Percentiles rank a stretch among this genome's conserved stretches.
Conservation (phyloP, 1,139 yeast species). For the Magnusiomyces clavatus region DNA sequence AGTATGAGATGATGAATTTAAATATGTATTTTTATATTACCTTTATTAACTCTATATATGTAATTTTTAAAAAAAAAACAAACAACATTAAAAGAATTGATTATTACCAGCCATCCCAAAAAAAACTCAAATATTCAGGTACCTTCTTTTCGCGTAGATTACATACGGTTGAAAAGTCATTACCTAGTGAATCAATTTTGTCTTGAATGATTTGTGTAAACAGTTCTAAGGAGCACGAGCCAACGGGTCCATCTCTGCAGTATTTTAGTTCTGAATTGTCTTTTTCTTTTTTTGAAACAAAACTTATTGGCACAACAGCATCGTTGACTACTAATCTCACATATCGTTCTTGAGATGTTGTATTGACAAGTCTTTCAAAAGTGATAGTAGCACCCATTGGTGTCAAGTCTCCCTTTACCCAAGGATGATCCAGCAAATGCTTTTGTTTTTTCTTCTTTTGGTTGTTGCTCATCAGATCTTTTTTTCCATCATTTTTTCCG, state of each 20-base stretch:
- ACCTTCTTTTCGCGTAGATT: background rate
- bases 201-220: constrained; percentile 13
- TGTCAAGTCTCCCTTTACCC: constrained; percentile 41
- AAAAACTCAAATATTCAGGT: constrained; percentile 16
- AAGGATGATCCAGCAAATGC: constrained; percentile 27
- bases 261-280: constrained; percentile 25
- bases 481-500: too few relatives aligned
- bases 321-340: constrained; percentile 48
- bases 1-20: constrained; percentile 21
- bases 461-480: background rate
- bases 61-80: too few relatives aligned
- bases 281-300: too few relatives aligned
- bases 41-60: too few relatives aligned
- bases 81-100: too few relatives aligned
- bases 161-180: too few relatives aligned
- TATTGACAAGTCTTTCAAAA: constrained; percentile 36
- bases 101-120: constrained; percentile 12
- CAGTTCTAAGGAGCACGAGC: constrained; percentile 15
- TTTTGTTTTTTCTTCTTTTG: too few relatives aligned
- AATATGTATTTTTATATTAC: background rate
- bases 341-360: constrained; percentile 22
- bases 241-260: constrained; percentile 48
- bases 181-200: too few relatives aligned
- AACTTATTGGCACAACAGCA: constrained; percentile 42
- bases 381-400: constrained; percentile 52